These are phyloP conservation scores for Durio zibethinus DNA, from an alignment of 345 rosid species.

Conservation along the genomic window DNA sequence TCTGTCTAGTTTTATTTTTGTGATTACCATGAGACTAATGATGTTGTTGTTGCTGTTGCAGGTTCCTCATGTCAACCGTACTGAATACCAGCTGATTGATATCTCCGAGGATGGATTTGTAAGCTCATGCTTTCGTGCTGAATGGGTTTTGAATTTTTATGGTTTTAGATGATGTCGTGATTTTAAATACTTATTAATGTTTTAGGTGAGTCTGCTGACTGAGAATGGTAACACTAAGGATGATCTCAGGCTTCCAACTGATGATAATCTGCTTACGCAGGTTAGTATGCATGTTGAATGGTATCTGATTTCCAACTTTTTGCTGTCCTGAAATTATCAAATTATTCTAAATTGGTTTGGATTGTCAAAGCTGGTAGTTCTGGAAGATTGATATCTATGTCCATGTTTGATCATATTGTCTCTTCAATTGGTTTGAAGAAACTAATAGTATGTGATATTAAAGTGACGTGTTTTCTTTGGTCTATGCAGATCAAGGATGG, in stretches of 20 bases:
- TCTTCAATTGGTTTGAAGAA: background rate
- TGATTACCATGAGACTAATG: background rate
- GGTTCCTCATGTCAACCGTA: conserved; percentile 60
- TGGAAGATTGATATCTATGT: conserved; percentile 14
- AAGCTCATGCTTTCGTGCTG: conserved; percentile 10
- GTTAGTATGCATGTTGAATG: conserved; percentile 8
- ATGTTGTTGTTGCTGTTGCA: background rate
- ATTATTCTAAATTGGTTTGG: background rate
- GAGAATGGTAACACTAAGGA: conserved; percentile 43
- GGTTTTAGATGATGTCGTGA: background rate
- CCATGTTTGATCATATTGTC: background rate
- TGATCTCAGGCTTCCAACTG: conserved; percentile 44
- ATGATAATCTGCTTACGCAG: conserved; percentile 37
- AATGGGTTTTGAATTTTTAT: background rate
- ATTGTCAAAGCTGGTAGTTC: background rate
- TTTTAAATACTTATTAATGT: background rate
- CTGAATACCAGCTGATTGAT: conserved; percentile 58
- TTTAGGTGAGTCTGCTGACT: conserved; percentile 39
- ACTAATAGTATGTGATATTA: background rate
- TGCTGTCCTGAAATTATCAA: background rate
- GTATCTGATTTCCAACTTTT: background rate
- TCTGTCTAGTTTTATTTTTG: background rate
- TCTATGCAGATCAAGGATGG: conserved; percentile 62
- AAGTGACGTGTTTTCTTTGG: background rate
- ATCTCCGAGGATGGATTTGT: conserved; percentile 71